Base-by-base conservation (phyloP, 306 rosid species). In the Castanea mollissima region DNA sequence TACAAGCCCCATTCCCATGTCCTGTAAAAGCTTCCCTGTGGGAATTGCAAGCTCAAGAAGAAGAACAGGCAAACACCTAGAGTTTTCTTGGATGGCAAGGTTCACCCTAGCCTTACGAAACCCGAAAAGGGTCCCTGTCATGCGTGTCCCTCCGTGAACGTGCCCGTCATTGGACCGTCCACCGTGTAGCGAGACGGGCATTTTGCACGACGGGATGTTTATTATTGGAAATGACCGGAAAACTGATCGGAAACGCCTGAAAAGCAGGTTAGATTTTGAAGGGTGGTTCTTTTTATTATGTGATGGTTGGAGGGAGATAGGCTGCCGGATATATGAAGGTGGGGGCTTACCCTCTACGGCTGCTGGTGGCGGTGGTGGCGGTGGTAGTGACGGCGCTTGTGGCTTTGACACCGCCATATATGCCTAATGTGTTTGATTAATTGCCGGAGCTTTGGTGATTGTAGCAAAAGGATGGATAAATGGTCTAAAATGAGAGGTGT, bases 71-170 rank as follows among this genome's bases (percentile, higher is more conserved):
- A 88, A 81, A 5, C 89, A 85, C 5, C 76, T 89, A 0, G 98
- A 83, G 75, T 55, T 89, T 82, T 93, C 97, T 72, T 93, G 98
- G 63, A 93, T 89, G 0, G 87, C 97, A 14, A 95, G 89, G 71
- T 89, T 93, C 0, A 91, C 78, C 56, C 99, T 80, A 1, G 93
- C 82, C 38, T 89, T 95, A 0, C 89, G 74, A 58, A 71, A 76
- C 12, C 97, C 98, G 1, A 90, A 95, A 54, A 95, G 78, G 51
- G 99, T 95, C 57, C 98, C 97, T 0, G 93, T 91, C 74, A 95
- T 87, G 10, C 88, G 83, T 0, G 54, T 84, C 63, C 91, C 97
- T 0, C 96, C 96, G 8, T 89, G 88, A 5, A 90, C 80, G 76
- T 78, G 79, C 15, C 77, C 62, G 5, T 92, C 93, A 4, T 15